These are phyloP conservation scores for Allodekkera sacchari DNA, from an alignment of 805 yeast species.

Conservation along the genomic window DNA sequence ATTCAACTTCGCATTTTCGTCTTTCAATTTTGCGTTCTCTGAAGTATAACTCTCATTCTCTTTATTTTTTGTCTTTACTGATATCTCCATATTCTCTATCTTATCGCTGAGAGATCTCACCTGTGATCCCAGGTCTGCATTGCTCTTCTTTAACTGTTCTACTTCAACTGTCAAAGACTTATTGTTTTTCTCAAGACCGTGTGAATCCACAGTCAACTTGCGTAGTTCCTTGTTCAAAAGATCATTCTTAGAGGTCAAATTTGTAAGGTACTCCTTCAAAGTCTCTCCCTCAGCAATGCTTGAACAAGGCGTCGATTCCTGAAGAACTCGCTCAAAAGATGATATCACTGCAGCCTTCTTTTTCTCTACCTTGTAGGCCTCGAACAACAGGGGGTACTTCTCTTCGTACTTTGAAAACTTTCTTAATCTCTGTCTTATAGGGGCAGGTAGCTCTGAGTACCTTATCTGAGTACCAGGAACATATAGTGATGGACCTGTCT, in stretches of 20 bases:
- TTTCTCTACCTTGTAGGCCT: slow-evolving; percentile 81
- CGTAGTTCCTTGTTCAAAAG: slow-evolving; percentile 62
- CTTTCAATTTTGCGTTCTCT: slow-evolving; percentile 2
- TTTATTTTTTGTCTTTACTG: not conserved
- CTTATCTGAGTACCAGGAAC: slow-evolving; percentile 26
- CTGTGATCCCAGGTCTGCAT: not conserved
- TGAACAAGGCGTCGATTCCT: slow-evolving; percentile 75
- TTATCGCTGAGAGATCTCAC: not conserved
- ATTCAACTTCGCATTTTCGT: slow-evolving; percentile 2
- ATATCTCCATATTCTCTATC: not conserved
- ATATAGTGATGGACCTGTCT: no score
- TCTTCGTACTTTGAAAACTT: slow-evolving; percentile 84
- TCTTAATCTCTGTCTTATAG: slow-evolving; percentile 51
- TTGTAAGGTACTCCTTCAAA: slow-evolving; percentile 60
- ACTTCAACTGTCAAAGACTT: slow-evolving; percentile 7
- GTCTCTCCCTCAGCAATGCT: slow-evolving; percentile 65
- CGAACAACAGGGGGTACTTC: slow-evolving; percentile 76
- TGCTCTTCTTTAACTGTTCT: slow-evolving; percentile 7
- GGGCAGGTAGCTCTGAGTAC: slow-evolving; percentile 40
- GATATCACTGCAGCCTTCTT: slow-evolving; percentile 50
- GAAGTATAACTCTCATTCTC: not conserved
- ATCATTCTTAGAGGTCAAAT: slow-evolving; percentile 49
- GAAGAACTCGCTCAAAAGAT: slow-evolving; percentile 58
- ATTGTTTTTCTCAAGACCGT: slow-evolving; percentile 9
- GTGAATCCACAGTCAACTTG: slow-evolving; percentile 26